Percentiles rank a stretch among this genome's conserved stretches.
Evolutionary conservation across 176 grass and related monocot genomes (phyloP).

Genomic region (Zoysia pacifica): DNA sequence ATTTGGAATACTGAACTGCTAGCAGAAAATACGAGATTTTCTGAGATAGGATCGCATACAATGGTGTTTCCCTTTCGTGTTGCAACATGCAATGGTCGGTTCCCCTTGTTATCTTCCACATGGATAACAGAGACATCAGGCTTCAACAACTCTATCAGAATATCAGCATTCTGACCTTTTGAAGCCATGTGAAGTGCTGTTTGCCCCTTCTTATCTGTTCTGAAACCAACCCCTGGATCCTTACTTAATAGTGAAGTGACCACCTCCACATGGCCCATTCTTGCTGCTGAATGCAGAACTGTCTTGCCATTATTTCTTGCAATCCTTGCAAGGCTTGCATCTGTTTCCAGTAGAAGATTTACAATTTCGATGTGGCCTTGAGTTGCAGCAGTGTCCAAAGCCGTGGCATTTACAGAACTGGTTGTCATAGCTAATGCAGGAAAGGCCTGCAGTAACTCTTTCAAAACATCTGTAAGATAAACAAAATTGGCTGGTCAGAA

Average conservation of each 20-base stretch:
- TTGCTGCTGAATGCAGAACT: conserved; percentile 85
- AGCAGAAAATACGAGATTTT: conserved; percentile 29
- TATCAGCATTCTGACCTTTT: conserved; percentile 86
- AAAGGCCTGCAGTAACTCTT: conserved; percentile 71
- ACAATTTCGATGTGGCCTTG: conserved; percentile 86
- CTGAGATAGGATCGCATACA: conserved; percentile 52
- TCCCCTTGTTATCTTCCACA: conserved; percentile 86
- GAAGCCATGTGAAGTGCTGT: conserved; percentile 95
- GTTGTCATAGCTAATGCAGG: conserved; percentile 91
- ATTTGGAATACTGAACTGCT: neutral
- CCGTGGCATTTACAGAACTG: conserved; percentile 88
- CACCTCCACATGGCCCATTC: conserved; percentile 92
- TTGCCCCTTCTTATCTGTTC: conserved; percentile 92
- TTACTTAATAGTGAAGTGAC: conserved; percentile 79
- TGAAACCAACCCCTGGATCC: conserved; percentile 81
- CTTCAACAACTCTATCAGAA: conserved; percentile 73
- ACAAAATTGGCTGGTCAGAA: conserved; percentile 11
- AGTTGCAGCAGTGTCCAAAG: conserved; percentile 86
- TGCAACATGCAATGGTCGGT: conserved; percentile 84
- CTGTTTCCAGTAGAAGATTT: conserved; percentile 87
- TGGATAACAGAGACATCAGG: conserved; percentile 72
- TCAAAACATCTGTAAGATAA: conserved; percentile 69
- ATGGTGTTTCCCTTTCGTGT: conserved; percentile 82
- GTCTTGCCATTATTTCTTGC: conserved; percentile 94
- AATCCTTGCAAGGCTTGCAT: conserved; percentile 77